phyloP scores from a whole-genome alignment of 495 filamentous ascomycete genomes.

The Haplographium delicatum region DNA sequence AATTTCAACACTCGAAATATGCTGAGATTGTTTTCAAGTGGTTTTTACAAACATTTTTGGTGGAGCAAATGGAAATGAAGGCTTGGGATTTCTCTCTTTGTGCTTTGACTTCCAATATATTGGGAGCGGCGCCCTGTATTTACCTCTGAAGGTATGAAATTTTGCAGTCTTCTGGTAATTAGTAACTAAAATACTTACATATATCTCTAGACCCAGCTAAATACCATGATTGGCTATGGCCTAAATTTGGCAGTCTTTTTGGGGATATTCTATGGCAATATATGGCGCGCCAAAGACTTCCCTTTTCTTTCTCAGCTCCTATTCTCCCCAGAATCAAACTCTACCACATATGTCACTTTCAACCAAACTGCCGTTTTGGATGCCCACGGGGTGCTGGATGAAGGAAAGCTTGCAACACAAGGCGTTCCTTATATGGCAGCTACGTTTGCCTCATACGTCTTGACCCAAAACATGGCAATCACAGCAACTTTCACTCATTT shows the following conservation, averaged over 20 bases:
- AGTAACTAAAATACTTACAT: no score
- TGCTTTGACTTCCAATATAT: constrained; percentile 47
- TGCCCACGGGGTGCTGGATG: constrained; percentile 31
- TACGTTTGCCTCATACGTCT: constrained; percentile 33
- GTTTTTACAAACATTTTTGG: constrained; percentile 56
- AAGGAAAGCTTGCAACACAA: constrained; percentile 26
- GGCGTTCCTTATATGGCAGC: constrained; percentile 39
- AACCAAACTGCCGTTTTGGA: constrained; percentile 34
- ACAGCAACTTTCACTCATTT: constrained; percentile 36
- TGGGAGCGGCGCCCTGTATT: constrained; percentile 1
- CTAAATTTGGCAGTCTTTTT: background rate
- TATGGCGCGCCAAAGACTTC: constrained; percentile 41
- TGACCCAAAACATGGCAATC: constrained; percentile 37
- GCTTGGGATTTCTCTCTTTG: constrained; percentile 28
- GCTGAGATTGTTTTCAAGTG: no score
- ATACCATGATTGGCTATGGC: background rate
- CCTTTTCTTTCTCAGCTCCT: constrained; percentile 45
- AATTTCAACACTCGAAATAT: no score
- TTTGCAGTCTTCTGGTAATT: no score
- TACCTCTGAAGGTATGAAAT: constrained; percentile 5
- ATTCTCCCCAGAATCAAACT: constrained; percentile 36
- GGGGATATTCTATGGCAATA: constrained; percentile 36
- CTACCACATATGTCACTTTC: constrained; percentile 19
- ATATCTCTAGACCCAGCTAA: constrained; percentile 10
- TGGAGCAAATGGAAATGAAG: constrained; percentile 45